A percentile compares a stretch with the other conserved stretches of the same genome.
phyloP scores from a whole-genome alignment of 768 basidiomycete species.

The Hericium coralloides region DNA sequence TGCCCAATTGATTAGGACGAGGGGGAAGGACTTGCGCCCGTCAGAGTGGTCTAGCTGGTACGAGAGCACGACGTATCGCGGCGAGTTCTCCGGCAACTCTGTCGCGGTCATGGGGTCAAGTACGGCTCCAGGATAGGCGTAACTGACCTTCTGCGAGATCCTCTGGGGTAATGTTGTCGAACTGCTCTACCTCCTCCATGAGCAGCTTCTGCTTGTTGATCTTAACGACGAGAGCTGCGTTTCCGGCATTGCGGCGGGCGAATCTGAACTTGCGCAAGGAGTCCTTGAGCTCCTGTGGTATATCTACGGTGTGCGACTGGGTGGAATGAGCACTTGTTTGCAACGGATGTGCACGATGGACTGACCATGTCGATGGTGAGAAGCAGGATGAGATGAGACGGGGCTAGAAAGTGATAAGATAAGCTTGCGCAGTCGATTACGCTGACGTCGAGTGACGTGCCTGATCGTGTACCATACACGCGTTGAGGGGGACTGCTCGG shows the following conservation, averaged over 20 bases:
- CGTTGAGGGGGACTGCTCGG: background rate
- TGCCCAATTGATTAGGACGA: constrained; percentile 85
- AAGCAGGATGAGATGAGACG: background rate
- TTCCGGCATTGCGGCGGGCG: constrained; percentile 51
- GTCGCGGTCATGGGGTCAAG: background rate
- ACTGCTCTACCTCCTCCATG: constrained; percentile 80
- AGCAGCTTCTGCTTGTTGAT: constrained; percentile 75
- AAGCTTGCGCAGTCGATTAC: background rate
- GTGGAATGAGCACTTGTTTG: background rate
- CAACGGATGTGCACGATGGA: background rate
- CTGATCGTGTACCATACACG: background rate
- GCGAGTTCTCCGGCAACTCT: constrained; percentile 86
- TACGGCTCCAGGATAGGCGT: background rate
- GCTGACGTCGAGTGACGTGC: background rate
- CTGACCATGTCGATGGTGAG: constrained; percentile 10
- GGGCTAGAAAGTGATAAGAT: background rate
- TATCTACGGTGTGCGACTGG: constrained; percentile 75
- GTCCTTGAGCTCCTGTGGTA: constrained; percentile 70
- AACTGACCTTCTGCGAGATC: constrained; percentile 78
- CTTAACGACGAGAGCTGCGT: constrained; percentile 80
- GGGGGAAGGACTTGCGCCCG: constrained; percentile 76
- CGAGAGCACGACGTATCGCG: constrained; percentile 79
- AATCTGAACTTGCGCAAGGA: constrained; percentile 80
- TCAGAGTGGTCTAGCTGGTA: constrained; percentile 75
- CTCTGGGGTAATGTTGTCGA: constrained; percentile 66